A percentile compares a stretch with the other conserved stretches of the same genome.
Conservation (phyloP, 1,284 basidiomycete genomes). For the Peniophora sp. region DNA sequence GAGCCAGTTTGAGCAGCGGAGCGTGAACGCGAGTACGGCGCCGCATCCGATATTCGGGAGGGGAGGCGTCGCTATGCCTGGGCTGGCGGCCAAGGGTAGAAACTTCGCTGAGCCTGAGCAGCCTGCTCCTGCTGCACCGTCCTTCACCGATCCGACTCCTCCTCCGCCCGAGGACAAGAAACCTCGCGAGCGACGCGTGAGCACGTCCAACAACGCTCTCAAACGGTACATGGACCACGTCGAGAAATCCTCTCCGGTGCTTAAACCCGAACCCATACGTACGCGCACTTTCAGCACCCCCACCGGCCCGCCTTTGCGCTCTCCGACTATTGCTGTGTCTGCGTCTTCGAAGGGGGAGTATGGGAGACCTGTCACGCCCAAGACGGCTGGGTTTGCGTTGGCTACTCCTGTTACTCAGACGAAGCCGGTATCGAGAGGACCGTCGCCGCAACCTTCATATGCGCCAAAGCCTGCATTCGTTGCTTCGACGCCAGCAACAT, state of each 20-base stretch:
- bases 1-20: constrained; percentile 58
- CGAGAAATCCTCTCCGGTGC: constrained; percentile 11
- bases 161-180: neutral
- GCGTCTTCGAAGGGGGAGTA: constrained; percentile 11
- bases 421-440: neutral
- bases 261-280: constrained; percentile 12
- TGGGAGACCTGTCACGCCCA: neutral
- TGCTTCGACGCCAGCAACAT: neutral
- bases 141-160: neutral
- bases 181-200: constrained; percentile 23
- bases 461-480: constrained; percentile 3
- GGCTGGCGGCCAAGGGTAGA: constrained; percentile 36
- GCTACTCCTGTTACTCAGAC: no score
- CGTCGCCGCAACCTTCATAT: no score
- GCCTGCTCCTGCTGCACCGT: constrained; percentile 14
- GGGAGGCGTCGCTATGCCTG: constrained; percentile 69
- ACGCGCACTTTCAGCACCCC: constrained; percentile 29
- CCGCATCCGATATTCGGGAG: constrained; percentile 71
- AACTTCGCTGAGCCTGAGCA: neutral
- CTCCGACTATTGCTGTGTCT: no score
- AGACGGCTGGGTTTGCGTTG: neutral
- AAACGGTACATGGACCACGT: constrained; percentile 29
- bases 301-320: constrained; percentile 15
- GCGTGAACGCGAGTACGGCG: constrained; percentile 29
- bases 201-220: constrained; percentile 23